Evolutionary conservation across 192 early-diverging fungal species (phyloP).

Genomic region (Coemansia sp.): DNA sequence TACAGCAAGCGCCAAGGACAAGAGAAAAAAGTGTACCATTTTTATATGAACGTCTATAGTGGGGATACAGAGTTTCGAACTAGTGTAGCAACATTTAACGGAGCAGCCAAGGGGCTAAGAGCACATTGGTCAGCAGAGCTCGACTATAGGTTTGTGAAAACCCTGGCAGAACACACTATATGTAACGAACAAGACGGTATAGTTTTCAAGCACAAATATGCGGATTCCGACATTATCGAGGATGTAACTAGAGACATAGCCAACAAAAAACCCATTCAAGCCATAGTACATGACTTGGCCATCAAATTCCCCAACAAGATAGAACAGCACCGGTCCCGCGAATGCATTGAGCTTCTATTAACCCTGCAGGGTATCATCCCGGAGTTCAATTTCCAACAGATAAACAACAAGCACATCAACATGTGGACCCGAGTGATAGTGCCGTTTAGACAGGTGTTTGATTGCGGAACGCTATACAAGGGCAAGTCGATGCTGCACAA

Average conservation of each 20-base stretch:
- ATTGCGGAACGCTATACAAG: slow-evolving; percentile 22
- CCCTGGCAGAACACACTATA: slow-evolving; percentile 22
- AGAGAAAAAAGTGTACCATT: too few relatives aligned
- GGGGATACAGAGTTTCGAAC: too few relatives aligned
- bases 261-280: not conserved
- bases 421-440: slow-evolving; percentile 46
- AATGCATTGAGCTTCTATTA: slow-evolving; percentile 22
- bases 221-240: slow-evolving; percentile 19
- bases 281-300: slow-evolving; percentile 10
- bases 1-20: too few relatives aligned
- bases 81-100: too few relatives aligned
- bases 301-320: slow-evolving; percentile 30
- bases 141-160: slow-evolving; percentile 27
- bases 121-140: slow-evolving; percentile 13
- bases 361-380: slow-evolving; percentile 18
- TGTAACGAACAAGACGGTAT: slow-evolving; percentile 21
- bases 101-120: slow-evolving; percentile 1
- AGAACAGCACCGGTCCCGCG: slow-evolving; percentile 18
- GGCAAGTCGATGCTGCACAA: slow-evolving; percentile 33
- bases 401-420: slow-evolving; percentile 45
- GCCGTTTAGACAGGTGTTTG: slow-evolving; percentile 35
- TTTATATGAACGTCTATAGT: too few relatives aligned
- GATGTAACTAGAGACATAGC: slow-evolving; percentile 13
- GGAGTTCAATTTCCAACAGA: slow-evolving; percentile 19
- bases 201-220: slow-evolving; percentile 22